phyloP scores from a whole-genome alignment of 345 rosid species.

The Tarenaya hassleriana region DNA sequence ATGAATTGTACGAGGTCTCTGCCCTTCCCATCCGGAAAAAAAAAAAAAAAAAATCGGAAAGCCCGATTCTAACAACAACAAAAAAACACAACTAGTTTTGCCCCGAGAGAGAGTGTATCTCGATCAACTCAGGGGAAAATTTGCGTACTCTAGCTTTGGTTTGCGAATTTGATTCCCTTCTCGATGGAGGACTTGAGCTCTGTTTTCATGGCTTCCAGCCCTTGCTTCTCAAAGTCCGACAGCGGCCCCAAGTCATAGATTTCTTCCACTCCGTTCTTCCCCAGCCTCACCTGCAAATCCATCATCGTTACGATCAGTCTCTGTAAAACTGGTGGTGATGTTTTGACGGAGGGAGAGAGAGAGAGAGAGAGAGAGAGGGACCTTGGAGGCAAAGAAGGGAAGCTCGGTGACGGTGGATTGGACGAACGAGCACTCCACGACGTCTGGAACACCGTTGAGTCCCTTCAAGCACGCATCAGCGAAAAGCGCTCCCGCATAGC shows the following conservation, averaged over 20 bases:
- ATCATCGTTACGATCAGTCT: not conserved
- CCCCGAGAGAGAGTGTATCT: no score
- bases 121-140: no score
- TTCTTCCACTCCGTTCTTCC: constrained; percentile 79
- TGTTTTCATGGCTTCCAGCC: constrained; percentile 60
- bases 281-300: constrained; percentile 59
- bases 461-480: constrained; percentile 88
- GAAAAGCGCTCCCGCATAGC: constrained; percentile 84
- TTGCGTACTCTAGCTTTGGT: no score
- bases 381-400: constrained; percentile 86
- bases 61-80: no score
- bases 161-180: constrained; percentile 74
- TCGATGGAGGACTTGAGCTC: constrained; percentile 64
- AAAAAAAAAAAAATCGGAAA: no score
- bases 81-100: no score
- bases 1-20: no score
- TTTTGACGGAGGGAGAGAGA: no score
- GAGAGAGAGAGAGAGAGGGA: no score
- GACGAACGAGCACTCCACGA: constrained; percentile 70
- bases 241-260: constrained; percentile 66
- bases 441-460: constrained; percentile 73
- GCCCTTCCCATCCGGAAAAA: no score
- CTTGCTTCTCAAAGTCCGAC: constrained; percentile 64
- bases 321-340: not conserved
- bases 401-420: constrained; percentile 69